Conservation (phyloP, 2,329 filamentous ascomycete genomes). For the Fusarium guadeloupense region DNA sequence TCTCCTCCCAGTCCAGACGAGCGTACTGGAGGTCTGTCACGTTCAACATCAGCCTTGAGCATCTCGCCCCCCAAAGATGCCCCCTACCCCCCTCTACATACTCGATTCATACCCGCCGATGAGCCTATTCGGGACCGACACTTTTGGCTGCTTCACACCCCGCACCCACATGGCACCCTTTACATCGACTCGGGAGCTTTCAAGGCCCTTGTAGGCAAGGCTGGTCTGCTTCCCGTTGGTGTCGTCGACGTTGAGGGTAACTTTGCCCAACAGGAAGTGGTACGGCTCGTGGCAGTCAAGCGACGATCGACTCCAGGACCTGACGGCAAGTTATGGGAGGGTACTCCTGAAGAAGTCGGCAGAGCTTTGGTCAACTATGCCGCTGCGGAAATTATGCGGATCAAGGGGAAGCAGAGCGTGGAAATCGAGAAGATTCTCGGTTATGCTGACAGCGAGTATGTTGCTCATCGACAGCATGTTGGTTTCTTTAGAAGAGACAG, state of each 20-base stretch:
- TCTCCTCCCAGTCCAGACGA: constrained; percentile 40
- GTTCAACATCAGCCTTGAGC: constrained; percentile 55
- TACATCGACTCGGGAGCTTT: constrained; percentile 94
- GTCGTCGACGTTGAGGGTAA: constrained; percentile 87
- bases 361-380: constrained; percentile 93
- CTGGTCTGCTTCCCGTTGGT: constrained; percentile 88
- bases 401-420: constrained; percentile 83
- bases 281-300: constrained; percentile 83
- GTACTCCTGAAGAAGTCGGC: constrained; percentile 76
- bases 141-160: constrained; percentile 96
- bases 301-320: constrained; percentile 54
- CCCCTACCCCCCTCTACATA: constrained; percentile 76
- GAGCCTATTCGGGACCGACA: constrained; percentile 91
- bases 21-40: constrained; percentile 49
- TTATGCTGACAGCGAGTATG: constrained; percentile 94
- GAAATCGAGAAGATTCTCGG: constrained; percentile 84
- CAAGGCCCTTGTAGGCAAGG: constrained; percentile 81
- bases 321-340: constrained; percentile 60
- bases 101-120: constrained; percentile 86
- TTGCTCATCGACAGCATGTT: constrained; percentile 87
- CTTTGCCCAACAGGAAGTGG: constrained; percentile 93
- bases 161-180: constrained; percentile 87
- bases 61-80: constrained; percentile 45
- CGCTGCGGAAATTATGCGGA: constrained; percentile 81
- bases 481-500: constrained; percentile 72